phyloP scores from a whole-genome alignment of 805 yeast genomes.

The Kregervanrija delftensis region DNA sequence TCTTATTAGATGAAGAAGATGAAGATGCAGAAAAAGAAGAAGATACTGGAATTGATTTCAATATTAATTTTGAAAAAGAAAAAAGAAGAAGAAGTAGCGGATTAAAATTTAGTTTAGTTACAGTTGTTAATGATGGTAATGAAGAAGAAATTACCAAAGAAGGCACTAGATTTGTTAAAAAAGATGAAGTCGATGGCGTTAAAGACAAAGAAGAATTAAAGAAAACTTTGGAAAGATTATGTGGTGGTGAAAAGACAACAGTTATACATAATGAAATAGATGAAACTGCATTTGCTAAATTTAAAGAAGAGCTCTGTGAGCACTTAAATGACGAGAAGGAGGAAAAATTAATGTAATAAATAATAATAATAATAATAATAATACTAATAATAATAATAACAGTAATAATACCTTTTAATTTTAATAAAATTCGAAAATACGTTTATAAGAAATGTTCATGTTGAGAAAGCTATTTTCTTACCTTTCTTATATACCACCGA shows the following conservation, averaged over 20 bases:
- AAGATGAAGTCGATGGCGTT: conserved; percentile 1
- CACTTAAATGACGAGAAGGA: conserved; percentile 9
- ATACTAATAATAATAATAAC: background rate
- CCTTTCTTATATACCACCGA: too few relatives aligned
- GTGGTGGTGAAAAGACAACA: background rate
- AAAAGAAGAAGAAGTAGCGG: conserved; percentile 25
- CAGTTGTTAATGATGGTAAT: conserved; percentile 11
- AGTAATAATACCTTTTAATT: too few relatives aligned
- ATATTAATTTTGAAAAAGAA: background rate
- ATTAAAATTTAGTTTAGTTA: conserved; percentile 21
- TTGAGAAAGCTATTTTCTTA: too few relatives aligned
- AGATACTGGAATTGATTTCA: background rate
- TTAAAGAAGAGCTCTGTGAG: conserved; percentile 16
- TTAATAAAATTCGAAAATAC: too few relatives aligned
- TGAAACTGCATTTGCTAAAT: conserved; percentile 5
- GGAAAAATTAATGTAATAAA: background rate
- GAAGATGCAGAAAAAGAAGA: background rate
- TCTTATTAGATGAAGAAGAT: conserved; percentile 2
- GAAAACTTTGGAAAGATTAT: conserved; percentile 5
- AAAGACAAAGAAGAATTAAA: conserved; percentile 3
- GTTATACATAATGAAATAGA: conserved; percentile 1
- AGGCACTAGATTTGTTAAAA: background rate
- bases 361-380: background rate
- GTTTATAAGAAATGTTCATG: too few relatives aligned
- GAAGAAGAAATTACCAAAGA: background rate